phyloP scores from a whole-genome alignment of 805 yeast species.

The Wickerhamiella musiphila region DNA sequence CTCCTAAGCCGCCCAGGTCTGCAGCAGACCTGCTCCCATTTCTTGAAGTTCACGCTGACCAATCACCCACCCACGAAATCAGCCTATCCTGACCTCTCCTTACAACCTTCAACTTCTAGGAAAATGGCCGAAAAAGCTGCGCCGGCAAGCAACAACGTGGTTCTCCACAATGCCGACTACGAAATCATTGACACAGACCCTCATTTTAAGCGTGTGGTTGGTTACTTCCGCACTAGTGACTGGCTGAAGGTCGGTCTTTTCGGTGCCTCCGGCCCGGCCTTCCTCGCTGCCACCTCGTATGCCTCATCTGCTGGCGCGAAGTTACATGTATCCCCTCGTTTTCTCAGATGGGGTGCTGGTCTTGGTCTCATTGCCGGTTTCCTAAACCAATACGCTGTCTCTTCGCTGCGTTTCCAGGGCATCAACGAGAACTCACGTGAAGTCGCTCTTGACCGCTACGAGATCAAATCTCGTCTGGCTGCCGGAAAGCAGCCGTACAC shows the following conservation, averaged over 20 bases:
- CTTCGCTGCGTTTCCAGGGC: constrained; percentile 63
- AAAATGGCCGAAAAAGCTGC: too few species aligned
- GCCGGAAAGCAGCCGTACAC: constrained; percentile 54
- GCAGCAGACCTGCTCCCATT: too few species aligned
- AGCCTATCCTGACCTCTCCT: constrained; percentile 1
- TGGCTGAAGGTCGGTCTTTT: constrained; percentile 32
- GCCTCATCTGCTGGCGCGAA: constrained; percentile 33
- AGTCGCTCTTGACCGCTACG: constrained; percentile 54
- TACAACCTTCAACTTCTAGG: neutral
- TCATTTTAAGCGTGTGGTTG: constrained; percentile 49
- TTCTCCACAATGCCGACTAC: constrained; percentile 16
- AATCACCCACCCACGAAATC: too few species aligned
- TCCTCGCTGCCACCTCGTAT: constrained; percentile 28
- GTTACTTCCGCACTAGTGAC: constrained; percentile 56
- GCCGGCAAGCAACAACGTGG: too few species aligned
- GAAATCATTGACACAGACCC: constrained; percentile 66
- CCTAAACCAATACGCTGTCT: constrained; percentile 44
- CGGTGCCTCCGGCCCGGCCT: constrained; percentile 33
- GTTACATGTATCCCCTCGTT: constrained; percentile 35
- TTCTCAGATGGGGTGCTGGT: constrained; percentile 41
- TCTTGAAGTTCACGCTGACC: too few species aligned
- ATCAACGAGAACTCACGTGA: constrained; percentile 55
- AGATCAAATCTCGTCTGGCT: constrained; percentile 48
- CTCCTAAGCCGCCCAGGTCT: too few species aligned
- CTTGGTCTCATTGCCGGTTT: constrained; percentile 64